phyloP scores from a whole-genome alignment of 2,329 filamentous ascomycete species.

The Trichoderma brevicompactum region DNA sequence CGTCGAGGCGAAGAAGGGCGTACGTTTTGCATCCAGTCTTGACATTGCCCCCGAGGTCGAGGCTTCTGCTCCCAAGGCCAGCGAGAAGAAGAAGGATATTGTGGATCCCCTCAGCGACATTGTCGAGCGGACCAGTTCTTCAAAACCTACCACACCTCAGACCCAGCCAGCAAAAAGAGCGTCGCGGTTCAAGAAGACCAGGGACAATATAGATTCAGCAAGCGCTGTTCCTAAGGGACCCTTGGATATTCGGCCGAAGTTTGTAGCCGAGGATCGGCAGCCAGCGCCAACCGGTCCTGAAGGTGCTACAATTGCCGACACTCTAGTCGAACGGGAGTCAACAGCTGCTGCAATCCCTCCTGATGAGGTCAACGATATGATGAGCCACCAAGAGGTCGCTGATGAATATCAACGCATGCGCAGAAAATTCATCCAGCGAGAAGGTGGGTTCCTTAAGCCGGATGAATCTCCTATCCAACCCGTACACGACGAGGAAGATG shows the following conservation, averaged over 20 bases:
- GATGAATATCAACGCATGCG: constrained; percentile 82
- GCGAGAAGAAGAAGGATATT: constrained; percentile 39
- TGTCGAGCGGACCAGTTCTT: constrained; percentile 50
- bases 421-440: constrained; percentile 79
- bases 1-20: constrained; percentile 63
- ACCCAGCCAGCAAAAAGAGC: constrained; percentile 46
- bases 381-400: constrained; percentile 77
- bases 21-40: constrained; percentile 76
- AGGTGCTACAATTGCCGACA: constrained; percentile 62
- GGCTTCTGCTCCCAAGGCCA: constrained; percentile 30
- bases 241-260: constrained; percentile 48
- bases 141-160: constrained; percentile 31
- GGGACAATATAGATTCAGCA: constrained; percentile 31
- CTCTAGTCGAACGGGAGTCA: constrained; percentile 59
- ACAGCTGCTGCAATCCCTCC: constrained; percentile 44
- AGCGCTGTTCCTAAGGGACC: constrained; percentile 46
- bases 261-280: constrained; percentile 46
- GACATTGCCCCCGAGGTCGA: constrained; percentile 64
- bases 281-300: constrained; percentile 54
- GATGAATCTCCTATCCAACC: constrained; percentile 70
- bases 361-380: constrained; percentile 69
- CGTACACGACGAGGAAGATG: constrained; percentile 68
- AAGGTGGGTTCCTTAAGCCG: constrained; percentile 79
- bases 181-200: constrained; percentile 59
- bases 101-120: constrained; percentile 59